Percentiles rank a stretch among this genome's conserved stretches.
These are phyloP conservation scores for Xylaria sp. DNA, from an alignment of 2,329 filamentous ascomycete species.

Conservation along the genomic window DNA sequence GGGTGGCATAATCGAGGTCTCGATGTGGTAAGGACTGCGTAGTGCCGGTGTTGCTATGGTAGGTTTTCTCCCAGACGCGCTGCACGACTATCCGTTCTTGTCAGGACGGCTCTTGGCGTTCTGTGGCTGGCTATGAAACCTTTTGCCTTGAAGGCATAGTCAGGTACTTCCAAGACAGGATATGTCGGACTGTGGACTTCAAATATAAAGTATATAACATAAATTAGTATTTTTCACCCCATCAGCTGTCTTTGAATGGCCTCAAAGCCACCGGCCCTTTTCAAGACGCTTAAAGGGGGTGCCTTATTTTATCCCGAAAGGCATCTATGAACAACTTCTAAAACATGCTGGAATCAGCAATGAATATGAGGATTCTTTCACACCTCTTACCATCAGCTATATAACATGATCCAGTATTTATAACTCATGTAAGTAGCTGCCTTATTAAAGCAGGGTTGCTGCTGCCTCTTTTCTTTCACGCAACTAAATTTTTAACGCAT, in stretches of 20 bases:
- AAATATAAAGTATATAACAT: slow-evolving; percentile 18
- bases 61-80: background rate
- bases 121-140: background rate
- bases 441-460: no score
- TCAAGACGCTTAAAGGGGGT: no score
- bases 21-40: no score
- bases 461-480: no score
- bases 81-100: background rate
- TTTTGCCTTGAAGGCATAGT: background rate
- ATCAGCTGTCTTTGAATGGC: slow-evolving; percentile 24
- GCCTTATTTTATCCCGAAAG: background rate
- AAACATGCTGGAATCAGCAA: background rate
- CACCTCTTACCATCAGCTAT: no score
- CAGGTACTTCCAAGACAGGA: slow-evolving; percentile 18
- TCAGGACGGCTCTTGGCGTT: background rate
- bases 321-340: background rate
- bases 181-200: slow-evolving; percentile 19
- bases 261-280: slow-evolving; percentile 20
- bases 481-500: no score
- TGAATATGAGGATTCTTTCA: no score
- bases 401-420: no score
- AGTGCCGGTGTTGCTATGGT: background rate
- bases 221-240: slow-evolving; percentile 21
- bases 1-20: slow-evolving; percentile 1
- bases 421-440: no score